Conservation (phyloP, 495 filamentous ascomycete species). For the Penicillium pancosmium region DNA sequence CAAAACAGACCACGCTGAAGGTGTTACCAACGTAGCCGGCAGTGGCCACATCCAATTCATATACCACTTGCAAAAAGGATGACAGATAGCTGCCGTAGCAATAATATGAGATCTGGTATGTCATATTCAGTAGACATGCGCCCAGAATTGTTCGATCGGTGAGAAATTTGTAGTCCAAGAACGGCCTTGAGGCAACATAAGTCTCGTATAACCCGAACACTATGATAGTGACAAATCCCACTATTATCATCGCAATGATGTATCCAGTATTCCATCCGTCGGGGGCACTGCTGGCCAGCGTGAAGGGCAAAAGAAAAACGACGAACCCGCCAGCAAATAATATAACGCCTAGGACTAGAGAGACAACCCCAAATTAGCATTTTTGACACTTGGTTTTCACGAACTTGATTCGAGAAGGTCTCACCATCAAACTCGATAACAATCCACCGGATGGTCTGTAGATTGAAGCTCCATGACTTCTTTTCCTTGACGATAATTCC, state of each 20-base stretch:
- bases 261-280: conserved; percentile 44
- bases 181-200: conserved; percentile 45
- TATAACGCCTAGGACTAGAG: conserved; percentile 46
- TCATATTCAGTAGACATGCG: conserved; percentile 51
- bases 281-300: conserved; percentile 38
- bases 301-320: conserved; percentile 59
- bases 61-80: conserved; percentile 72
- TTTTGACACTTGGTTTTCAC: conserved; percentile 4
- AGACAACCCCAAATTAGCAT: not conserved
- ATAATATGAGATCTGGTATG: conserved; percentile 52
- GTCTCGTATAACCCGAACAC: conserved; percentile 57
- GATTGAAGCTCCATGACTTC: not conserved
- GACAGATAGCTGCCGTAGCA: conserved; percentile 58
- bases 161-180: conserved; percentile 57
- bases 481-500: conserved; percentile 13
- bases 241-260: conserved; percentile 53
- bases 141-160: conserved; percentile 60
- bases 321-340: conserved; percentile 55
- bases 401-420: not conserved
- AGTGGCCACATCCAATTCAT: conserved; percentile 49
- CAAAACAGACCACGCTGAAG: conserved; percentile 51
- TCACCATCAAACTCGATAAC: conserved; percentile 3
- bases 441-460: conserved; percentile 3
- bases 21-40: conserved; percentile 56
- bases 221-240: conserved; percentile 52